A percentile compares a stretch with the other conserved stretches of the same genome.
These are phyloP conservation scores for Phytopythium helicoides DNA, from an alignment of 352 stramenopile species.

Conservation along the genomic window DNA sequence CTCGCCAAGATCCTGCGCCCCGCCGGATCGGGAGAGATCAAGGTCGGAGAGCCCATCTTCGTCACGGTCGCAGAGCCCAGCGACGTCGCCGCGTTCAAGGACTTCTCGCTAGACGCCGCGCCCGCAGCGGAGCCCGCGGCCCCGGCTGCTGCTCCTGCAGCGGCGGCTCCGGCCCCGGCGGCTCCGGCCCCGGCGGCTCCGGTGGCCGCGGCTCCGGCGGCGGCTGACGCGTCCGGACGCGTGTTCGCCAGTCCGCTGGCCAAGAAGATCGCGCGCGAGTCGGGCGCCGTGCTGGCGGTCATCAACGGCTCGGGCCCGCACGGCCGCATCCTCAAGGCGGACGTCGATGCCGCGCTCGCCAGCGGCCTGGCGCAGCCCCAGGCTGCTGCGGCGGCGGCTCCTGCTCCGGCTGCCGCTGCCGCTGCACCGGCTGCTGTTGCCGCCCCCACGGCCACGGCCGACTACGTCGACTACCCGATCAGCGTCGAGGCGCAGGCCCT, in stretches of 20 bases:
- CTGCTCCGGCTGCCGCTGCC: slow-evolving; percentile 20
- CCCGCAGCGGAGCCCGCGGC: slow-evolving; percentile 26
- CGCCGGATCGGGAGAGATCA: slow-evolving; percentile 85
- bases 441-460: slow-evolving; percentile 41
- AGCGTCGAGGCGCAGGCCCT: slow-evolving; percentile 71
- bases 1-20: slow-evolving; percentile 94
- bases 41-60: slow-evolving; percentile 70
- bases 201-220: slow-evolving; percentile 10
- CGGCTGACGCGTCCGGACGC: slow-evolving; percentile 46
- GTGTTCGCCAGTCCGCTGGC: slow-evolving; percentile 95
- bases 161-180: slow-evolving; percentile 17
- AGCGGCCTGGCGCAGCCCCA: slow-evolving; percentile 35
- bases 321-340: slow-evolving; percentile 92
- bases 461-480: slow-evolving; percentile 94
- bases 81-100: slow-evolving; percentile 53
- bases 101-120: slow-evolving; percentile 47
- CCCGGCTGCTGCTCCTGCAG: slow-evolving; percentile 15
- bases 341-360: slow-evolving; percentile 92
- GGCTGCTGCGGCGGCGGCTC: slow-evolving; percentile 14
- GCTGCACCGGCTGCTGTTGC: slow-evolving; percentile 22
- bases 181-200: slow-evolving; percentile 15
- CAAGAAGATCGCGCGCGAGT: slow-evolving; percentile 86
- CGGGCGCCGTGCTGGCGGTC: slow-evolving; percentile 58
- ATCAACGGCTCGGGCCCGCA: slow-evolving; percentile 82
- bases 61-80: slow-evolving; percentile 57